These are phyloP conservation scores for Xylariaceae sp. DNA, from an alignment of 2,329 filamentous ascomycete genomes.

Conservation along the genomic window DNA sequence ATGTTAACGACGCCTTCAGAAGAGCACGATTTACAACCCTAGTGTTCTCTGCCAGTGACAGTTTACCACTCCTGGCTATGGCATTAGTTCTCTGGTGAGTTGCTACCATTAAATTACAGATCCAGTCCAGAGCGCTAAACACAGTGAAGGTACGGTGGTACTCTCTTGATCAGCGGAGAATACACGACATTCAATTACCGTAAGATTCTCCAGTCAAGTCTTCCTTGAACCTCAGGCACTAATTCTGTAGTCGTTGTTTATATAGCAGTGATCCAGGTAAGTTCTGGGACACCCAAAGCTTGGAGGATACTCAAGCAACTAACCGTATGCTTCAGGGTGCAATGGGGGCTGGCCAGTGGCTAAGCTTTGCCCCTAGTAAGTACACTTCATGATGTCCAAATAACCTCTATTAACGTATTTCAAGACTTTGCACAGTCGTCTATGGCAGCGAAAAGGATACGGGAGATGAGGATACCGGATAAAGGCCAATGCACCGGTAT, in stretches of 20 bases:
- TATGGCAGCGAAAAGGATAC: conserved; percentile 57
- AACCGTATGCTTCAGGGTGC: conserved; percentile 38
- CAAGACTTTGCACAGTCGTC: conserved; percentile 54
- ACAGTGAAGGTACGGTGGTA: conserved; percentile 62
- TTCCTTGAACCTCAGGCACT: conserved; percentile 3
- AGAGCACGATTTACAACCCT: conserved; percentile 63
- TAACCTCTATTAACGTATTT: background rate
- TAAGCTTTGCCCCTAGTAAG: conserved; percentile 59
- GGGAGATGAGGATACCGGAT: conserved; percentile 42
- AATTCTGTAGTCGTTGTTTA: conserved; percentile 50
- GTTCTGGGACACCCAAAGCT: background rate
- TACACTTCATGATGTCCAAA: background rate
- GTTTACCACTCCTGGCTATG: conserved; percentile 40
- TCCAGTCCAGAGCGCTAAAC: conserved; percentile 30
- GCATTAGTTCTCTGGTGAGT: conserved; percentile 30
- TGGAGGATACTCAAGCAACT: background rate
- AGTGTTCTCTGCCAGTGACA: conserved; percentile 64
- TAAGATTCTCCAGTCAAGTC: conserved; percentile 13
- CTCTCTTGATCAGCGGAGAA: conserved; percentile 52
- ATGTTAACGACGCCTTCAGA: conserved; percentile 56
- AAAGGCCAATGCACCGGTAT: conserved; percentile 17
- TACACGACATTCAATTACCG: conserved; percentile 44
- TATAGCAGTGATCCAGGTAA: conserved; percentile 60
- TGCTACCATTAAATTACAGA: background rate
- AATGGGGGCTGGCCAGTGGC: conserved; percentile 63